phyloP scores from a whole-genome alignment of 345 rosid species.

The Pistacia atlantica region DNA sequence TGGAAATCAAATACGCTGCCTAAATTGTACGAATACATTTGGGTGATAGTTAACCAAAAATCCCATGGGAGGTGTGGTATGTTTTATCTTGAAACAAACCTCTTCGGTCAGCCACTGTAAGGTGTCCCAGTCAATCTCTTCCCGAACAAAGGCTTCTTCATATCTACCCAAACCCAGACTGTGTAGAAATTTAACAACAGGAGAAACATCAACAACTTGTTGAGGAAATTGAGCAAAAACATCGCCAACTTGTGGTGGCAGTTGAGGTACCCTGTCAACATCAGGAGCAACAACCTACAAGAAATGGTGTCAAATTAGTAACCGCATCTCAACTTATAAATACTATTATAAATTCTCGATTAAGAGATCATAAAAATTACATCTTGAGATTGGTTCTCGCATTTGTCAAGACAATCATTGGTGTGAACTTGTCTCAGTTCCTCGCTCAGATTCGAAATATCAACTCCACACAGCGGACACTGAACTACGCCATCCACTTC shows the following conservation, averaged over 20 bases:
- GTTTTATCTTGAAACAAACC: slow-evolving; percentile 40
- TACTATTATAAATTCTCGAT: no score
- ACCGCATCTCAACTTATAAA: slow-evolving; percentile 4
- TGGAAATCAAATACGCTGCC: no score
- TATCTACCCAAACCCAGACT: slow-evolving; percentile 67
- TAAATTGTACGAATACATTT: not conserved
- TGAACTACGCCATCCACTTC: slow-evolving; percentile 35
- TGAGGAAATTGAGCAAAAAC: slow-evolving; percentile 39
- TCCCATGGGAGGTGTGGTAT: not conserved
- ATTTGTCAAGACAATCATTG: slow-evolving; percentile 76
- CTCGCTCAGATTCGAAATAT: slow-evolving; percentile 67
- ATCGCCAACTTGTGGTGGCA: slow-evolving; percentile 31
- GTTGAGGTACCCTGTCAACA: slow-evolving; percentile 24
- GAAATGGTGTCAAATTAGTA: not conserved
- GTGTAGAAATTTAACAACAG: slow-evolving; percentile 68
- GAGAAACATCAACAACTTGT: slow-evolving; percentile 52
- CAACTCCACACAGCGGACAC: slow-evolving; percentile 77
- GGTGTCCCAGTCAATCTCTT: slow-evolving; percentile 93
- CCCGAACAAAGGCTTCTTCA: slow-evolving; percentile 64
- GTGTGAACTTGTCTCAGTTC: slow-evolving; percentile 70
- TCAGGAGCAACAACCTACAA: slow-evolving; percentile 40
- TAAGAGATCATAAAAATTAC: slow-evolving; percentile 39
- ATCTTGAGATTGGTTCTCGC: slow-evolving; percentile 32
- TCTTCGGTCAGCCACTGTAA: slow-evolving; percentile 81
- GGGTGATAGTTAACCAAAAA: not conserved